Evolutionary conservation across 306 rosid genomes (phyloP), one percentile per base, ranked within the genome.

Genomic region (Gynostemma pentaphyllum): DNA sequence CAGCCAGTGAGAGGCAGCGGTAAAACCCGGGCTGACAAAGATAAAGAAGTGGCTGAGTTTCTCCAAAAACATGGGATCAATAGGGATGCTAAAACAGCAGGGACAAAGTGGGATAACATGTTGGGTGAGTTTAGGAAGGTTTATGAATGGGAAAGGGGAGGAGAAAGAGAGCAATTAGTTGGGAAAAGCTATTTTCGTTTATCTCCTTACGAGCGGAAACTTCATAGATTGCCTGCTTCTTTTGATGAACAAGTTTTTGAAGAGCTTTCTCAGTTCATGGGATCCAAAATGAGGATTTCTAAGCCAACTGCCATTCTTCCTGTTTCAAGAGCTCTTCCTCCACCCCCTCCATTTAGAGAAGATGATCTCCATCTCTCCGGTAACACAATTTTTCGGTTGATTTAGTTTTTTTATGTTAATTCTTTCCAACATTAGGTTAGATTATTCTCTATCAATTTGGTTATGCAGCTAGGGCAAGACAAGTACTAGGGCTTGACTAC

Each of bases 61-160:
- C 81, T 90, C 0, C 87, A 73, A 42, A 75, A 75, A 61, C 81
- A 90, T 54, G 97, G 97, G 5, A 79, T 90, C 9, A 85, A 79
- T 50, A 76, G 97, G 30, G 97, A 87, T 72, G 83, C 94, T 0
- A 90, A 90, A 63, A 90, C 95, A 0, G 90, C 96, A 3, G 99
- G 99, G 18, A 92, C 99, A 0, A 92, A 92, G 69, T 92, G 99
- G 99, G 99, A 92, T 45, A 92, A 92, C 69, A 92, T 92, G 99
- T 64, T 92, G 66, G 99, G 99, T 1, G 99, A 92, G 62, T 92
- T 92, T 45, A 79, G 99, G 72, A 92, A 92, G 72, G 99, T 92
- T 5, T 86, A 84, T 24, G 99, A 92, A 49, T 92, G 99, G 99
- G 99, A 88, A 51, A 83, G 96, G 75, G 96, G 95, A 4, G 85